These are phyloP conservation scores for Cystobasidium tubakii DNA, from an alignment of 768 basidiomycete genomes.

Conservation along the genomic window DNA sequence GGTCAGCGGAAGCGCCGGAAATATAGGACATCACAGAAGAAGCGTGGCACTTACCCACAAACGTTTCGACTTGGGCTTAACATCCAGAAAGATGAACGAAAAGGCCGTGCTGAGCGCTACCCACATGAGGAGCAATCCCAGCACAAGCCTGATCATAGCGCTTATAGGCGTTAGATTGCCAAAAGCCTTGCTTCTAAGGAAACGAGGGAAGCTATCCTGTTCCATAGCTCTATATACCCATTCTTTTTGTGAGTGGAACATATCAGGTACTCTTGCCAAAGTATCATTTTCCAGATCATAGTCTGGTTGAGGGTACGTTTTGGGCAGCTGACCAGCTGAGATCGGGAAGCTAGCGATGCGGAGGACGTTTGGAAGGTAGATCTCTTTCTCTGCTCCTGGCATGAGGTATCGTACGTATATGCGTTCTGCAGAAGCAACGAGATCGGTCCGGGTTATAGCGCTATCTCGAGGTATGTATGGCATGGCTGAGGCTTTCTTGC, in stretches of 20 bases:
- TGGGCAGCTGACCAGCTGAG: constrained; percentile 66
- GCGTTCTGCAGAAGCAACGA: constrained; percentile 88
- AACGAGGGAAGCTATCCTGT: constrained; percentile 57
- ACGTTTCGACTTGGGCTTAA: constrained; percentile 80
- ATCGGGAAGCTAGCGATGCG: constrained; percentile 87
- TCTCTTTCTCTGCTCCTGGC: constrained; percentile 87
- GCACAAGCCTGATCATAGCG: constrained; percentile 73
- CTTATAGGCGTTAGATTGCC: constrained; percentile 91
- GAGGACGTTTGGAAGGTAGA: constrained; percentile 88
- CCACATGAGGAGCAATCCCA: constrained; percentile 83
- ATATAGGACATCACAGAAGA: no score
- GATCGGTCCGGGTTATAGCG: constrained; percentile 80
- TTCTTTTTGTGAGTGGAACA: constrained; percentile 95
- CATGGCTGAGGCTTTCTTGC: constrained; percentile 57
- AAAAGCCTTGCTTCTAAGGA: constrained; percentile 94
- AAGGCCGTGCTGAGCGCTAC: constrained; percentile 87
- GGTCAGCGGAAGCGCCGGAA: not conserved
- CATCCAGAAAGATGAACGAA: constrained; percentile 86
- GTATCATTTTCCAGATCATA: constrained; percentile 60
- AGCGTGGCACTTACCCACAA: constrained; percentile 73
- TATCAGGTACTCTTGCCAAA: constrained; percentile 83
- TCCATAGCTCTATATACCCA: constrained; percentile 46
- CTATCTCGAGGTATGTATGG: constrained; percentile 87
- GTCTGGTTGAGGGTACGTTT: constrained; percentile 50
- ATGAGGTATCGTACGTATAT: constrained; percentile 92